phyloP scores from a whole-genome alignment of 352 stramenopile species.

The Phytophthora aleatoria region DNA sequence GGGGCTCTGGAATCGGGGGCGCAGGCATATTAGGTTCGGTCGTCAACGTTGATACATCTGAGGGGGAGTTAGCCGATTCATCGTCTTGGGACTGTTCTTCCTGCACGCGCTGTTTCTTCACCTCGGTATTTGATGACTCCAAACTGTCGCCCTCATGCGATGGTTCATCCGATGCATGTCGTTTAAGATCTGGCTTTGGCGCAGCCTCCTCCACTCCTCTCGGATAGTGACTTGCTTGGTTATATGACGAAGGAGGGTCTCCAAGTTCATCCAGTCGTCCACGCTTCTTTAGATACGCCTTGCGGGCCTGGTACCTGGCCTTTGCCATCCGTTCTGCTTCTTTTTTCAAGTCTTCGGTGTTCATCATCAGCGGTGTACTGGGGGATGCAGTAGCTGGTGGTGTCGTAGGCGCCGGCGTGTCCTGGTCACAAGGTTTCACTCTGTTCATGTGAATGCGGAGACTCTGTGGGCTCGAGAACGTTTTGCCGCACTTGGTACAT shows the following conservation, averaged over 20 bases:
- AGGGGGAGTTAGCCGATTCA: conserved; percentile 5
- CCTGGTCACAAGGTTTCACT: conserved; percentile 33
- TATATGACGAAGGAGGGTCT: conserved; percentile 4
- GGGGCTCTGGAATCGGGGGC: not conserved
- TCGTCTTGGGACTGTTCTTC: conserved; percentile 6
- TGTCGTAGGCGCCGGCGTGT: conserved; percentile 13
- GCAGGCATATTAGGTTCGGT: conserved; percentile 5
- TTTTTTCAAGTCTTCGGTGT: conserved; percentile 22
- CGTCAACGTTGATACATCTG: conserved; percentile 19
- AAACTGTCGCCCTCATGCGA: not conserved
- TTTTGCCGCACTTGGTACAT: conserved; percentile 34
- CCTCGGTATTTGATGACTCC: conserved; percentile 6
- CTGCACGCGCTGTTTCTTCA: conserved; percentile 24
- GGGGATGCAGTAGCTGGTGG: conserved; percentile 1
- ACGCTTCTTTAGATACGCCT: conserved; percentile 38
- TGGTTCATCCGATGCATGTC: conserved; percentile 7
- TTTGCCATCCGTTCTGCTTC: conserved; percentile 26
- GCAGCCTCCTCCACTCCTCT: not conserved
- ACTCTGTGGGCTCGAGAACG: conserved; percentile 37
- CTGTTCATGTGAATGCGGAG: conserved; percentile 37
- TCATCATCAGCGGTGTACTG: conserved; percentile 8
- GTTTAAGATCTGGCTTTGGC: conserved; percentile 12
- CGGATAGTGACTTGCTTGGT: not conserved
- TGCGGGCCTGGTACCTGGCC: conserved; percentile 33
- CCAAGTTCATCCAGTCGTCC: conserved; percentile 29